phyloP scores from a whole-genome alignment of 2,329 filamentous ascomycete species.

The Fusarium nelsonii region DNA sequence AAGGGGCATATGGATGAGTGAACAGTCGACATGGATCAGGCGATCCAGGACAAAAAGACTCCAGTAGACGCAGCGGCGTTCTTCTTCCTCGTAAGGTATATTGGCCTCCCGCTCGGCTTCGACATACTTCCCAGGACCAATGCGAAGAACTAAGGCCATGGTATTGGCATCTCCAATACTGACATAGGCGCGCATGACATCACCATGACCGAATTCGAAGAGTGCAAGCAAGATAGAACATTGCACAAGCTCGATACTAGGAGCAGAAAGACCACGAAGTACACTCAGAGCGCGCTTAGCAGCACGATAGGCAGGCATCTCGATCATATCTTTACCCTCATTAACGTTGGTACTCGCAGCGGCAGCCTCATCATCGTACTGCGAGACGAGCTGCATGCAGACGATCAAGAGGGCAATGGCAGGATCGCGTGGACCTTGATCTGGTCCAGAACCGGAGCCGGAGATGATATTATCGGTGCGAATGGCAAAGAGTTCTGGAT shows the following conservation, averaged over 20 bases:
- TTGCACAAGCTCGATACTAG: conserved; percentile 57
- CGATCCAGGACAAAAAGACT: conserved; percentile 59
- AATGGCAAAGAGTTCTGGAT: conserved; percentile 55
- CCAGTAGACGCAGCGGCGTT: conserved; percentile 59
- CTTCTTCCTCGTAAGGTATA: conserved; percentile 53
- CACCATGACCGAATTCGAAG: conserved; percentile 61
- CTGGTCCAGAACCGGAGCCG: conserved; percentile 22
- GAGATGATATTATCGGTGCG: conserved; percentile 40
- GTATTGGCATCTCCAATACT: conserved; percentile 58
- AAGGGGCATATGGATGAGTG: conserved; percentile 50
- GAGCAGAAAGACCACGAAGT: conserved; percentile 52
- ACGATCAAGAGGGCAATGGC: conserved; percentile 57
- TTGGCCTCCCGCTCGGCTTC: conserved; percentile 49
- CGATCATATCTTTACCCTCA: conserved; percentile 56
- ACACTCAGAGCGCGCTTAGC: conserved; percentile 56
- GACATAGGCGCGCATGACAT: conserved; percentile 56
- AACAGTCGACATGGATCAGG: conserved; percentile 51
- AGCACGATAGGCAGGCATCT: conserved; percentile 55
- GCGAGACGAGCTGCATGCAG: conserved; percentile 58
- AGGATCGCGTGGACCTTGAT: conserved; percentile 39
- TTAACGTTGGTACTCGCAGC: conserved; percentile 43
- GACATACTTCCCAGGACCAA: conserved; percentile 55
- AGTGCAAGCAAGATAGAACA: conserved; percentile 57
- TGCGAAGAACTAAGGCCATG: conserved; percentile 52
- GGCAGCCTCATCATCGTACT: conserved; percentile 54